Percentiles rank a stretch among this genome's conserved stretches.
phyloP scores from a whole-genome alignment of 192 early-diverging fungal species.

The Rhizoclosmatium sp. region DNA sequence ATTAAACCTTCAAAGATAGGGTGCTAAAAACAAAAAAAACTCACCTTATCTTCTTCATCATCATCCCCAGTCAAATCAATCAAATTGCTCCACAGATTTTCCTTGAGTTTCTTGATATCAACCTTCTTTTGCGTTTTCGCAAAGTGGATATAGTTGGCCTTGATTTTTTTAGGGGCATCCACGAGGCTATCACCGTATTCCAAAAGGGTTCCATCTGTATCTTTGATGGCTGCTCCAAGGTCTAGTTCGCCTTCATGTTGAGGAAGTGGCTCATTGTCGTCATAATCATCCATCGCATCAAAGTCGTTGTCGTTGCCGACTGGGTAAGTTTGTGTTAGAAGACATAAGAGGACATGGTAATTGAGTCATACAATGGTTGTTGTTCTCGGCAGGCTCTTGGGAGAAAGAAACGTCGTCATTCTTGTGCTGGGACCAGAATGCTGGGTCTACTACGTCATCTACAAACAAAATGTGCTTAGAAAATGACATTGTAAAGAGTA shows the following conservation, averaged over 20 bases:
- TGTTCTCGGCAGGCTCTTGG: constrained; percentile 30
- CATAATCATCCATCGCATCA: constrained; percentile 51
- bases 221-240: neutral
- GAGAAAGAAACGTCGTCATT: constrained; percentile 32
- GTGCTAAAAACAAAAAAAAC: neutral
- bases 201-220: constrained; percentile 20
- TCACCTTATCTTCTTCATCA: constrained; percentile 23
- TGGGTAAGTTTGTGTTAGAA: neutral
- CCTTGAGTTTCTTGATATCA: constrained; percentile 94
- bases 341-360: neutral
- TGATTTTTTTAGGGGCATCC: constrained; percentile 54
- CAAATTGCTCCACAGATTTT: constrained; percentile 89
- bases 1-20: neutral
- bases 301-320: constrained; percentile 22
- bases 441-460: constrained; percentile 21
- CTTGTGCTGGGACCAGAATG: constrained; percentile 41
- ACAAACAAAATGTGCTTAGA: neutral
- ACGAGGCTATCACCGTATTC: constrained; percentile 60
- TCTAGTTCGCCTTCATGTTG: neutral
- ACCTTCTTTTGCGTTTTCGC: constrained; percentile 90
- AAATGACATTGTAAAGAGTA: neutral
- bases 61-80: constrained; percentile 33
- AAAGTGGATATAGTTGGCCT: constrained; percentile 69
- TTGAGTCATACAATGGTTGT: constrained; percentile 9
- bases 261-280: constrained; percentile 43